Percentiles rank a stretch among this genome's conserved stretches.
Evolutionary conservation across 441 rosid genomes (phyloP).

Genomic region (Populus hybrid): DNA sequence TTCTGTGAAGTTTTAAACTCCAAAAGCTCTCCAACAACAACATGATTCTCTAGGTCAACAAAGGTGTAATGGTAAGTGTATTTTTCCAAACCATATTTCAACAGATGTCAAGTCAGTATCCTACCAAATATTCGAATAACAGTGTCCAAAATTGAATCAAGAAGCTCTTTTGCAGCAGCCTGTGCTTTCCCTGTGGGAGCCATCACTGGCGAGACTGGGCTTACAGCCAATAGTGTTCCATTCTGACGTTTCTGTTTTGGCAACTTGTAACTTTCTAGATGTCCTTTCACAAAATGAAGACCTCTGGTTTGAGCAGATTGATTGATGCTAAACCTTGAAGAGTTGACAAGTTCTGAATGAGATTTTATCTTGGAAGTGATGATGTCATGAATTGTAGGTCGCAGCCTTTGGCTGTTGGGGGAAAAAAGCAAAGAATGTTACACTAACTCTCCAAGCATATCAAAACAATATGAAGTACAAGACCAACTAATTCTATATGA

Average conservation of each 20-base stretch:
- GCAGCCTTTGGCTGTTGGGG: slow-evolving; percentile 81
- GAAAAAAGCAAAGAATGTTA: slow-evolving; percentile 20
- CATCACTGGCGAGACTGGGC: slow-evolving; percentile 97
- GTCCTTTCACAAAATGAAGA: slow-evolving; percentile 57
- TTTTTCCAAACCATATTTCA: slow-evolving; percentile 19
- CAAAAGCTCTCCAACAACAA: slow-evolving; percentile 90
- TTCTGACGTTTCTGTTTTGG: slow-evolving; percentile 77
- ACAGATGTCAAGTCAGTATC: slow-evolving; percentile 17
- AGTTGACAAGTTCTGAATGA: slow-evolving; percentile 54
- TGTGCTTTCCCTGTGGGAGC: slow-evolving; percentile 98
- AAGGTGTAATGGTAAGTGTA: slow-evolving; percentile 14
- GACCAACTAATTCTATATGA: neutral
- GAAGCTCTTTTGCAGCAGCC: slow-evolving; percentile 83
- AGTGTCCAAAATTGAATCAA: slow-evolving; percentile 82
- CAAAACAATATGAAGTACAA: neutral
- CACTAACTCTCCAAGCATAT: slow-evolving; percentile 6
- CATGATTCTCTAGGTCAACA: slow-evolving; percentile 74
- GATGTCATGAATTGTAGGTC: slow-evolving; percentile 95
- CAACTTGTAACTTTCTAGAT: slow-evolving; percentile 62
- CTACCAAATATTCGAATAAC: slow-evolving; percentile 89
- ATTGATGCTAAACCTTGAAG: slow-evolving; percentile 58
- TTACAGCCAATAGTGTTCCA: slow-evolving; percentile 82
- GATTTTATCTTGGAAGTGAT: slow-evolving; percentile 85
- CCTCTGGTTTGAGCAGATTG: slow-evolving; percentile 49
- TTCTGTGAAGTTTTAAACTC: slow-evolving; percentile 68